Evolutionary conservation across 768 basidiomycete species (phyloP).

Genomic region (Mycena venus): DNA sequence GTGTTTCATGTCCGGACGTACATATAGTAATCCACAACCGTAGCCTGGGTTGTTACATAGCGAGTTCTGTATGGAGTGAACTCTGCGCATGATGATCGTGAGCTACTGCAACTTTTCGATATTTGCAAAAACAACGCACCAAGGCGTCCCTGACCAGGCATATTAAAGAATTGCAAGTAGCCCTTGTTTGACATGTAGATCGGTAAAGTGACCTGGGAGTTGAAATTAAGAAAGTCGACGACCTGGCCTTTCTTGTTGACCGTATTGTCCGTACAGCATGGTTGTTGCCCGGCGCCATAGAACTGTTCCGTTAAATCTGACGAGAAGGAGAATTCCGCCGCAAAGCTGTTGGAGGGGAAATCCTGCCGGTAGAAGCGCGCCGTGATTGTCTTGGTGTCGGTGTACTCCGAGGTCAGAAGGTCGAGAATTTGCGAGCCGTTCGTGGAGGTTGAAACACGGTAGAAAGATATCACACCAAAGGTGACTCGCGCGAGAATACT

Average conservation of each 20-base stretch:
- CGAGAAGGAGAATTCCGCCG: slow-evolving; percentile 48
- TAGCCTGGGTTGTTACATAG: slow-evolving; percentile 48
- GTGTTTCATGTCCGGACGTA: slow-evolving; percentile 27
- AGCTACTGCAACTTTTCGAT: not conserved
- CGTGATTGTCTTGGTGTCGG: slow-evolving; percentile 46
- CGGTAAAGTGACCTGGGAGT: slow-evolving; percentile 51
- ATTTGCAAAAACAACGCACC: slow-evolving; percentile 35
- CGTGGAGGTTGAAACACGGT: slow-evolving; percentile 45
- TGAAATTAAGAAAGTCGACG: slow-evolving; percentile 52
- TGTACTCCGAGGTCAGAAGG: slow-evolving; percentile 46
- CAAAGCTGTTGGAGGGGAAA: slow-evolving; percentile 46
- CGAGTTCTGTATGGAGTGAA: slow-evolving; percentile 49
- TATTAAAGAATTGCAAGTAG: slow-evolving; percentile 52
- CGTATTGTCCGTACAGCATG: slow-evolving; percentile 51
- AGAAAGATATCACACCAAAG: slow-evolving; percentile 44
- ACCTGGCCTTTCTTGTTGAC: slow-evolving; percentile 55
- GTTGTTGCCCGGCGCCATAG: slow-evolving; percentile 52
- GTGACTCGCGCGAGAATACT: slow-evolving; percentile 44
- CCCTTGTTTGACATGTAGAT: slow-evolving; percentile 57
- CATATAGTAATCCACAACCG: slow-evolving; percentile 53
- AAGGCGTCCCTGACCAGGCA: slow-evolving; percentile 51
- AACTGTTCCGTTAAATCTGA: slow-evolving; percentile 50
- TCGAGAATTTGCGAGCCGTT: slow-evolving; percentile 33
- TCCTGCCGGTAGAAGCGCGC: slow-evolving; percentile 49
- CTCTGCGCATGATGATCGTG: slow-evolving; percentile 37